Evolutionary conservation across 1,284 basidiomycete genomes (phyloP).

Genomic region (Puccinia hordei): DNA sequence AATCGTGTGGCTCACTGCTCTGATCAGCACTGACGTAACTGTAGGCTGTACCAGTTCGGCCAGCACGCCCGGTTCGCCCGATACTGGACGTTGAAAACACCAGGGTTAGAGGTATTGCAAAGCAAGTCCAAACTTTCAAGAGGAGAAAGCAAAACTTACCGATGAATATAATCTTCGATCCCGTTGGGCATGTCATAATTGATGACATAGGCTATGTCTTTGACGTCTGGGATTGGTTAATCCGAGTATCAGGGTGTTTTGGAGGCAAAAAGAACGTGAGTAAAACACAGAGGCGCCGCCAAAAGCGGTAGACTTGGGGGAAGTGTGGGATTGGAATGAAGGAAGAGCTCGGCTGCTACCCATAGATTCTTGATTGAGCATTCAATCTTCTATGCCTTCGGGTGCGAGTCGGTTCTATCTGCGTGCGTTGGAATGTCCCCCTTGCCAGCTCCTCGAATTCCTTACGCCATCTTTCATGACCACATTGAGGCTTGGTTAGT

Average conservation of each 20-base stretch:
- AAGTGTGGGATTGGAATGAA: background rate
- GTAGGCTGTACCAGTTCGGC: constrained; percentile 71
- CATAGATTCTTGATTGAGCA: constrained; percentile 10
- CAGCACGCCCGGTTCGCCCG: constrained; percentile 66
- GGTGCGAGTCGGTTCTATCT: constrained; percentile 30
- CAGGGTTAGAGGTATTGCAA: constrained; percentile 10
- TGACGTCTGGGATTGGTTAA: constrained; percentile 48
- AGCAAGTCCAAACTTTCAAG: constrained; percentile 54
- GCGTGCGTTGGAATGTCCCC: background rate
- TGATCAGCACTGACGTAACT: constrained; percentile 76
- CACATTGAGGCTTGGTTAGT: constrained; percentile 41
- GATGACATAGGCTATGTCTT: constrained; percentile 59
- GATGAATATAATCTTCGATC: constrained; percentile 56
- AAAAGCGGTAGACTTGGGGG: background rate
- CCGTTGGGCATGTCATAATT: constrained; percentile 55
- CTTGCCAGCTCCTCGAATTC: constrained; percentile 29
- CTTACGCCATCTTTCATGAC: constrained; percentile 30
- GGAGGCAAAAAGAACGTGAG: constrained; percentile 16
- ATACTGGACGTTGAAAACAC: constrained; percentile 61
- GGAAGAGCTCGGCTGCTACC: constrained; percentile 12
- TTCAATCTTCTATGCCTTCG: constrained; percentile 16
- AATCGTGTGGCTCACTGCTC: constrained; percentile 52
- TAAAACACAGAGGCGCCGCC: constrained; percentile 36
- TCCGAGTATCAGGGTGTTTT: background rate
- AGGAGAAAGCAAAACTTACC: constrained; percentile 42